These are phyloP conservation scores for Alternaria sp. DNA, from an alignment of 2,329 filamentous ascomycete genomes.

Conservation along the genomic window DNA sequence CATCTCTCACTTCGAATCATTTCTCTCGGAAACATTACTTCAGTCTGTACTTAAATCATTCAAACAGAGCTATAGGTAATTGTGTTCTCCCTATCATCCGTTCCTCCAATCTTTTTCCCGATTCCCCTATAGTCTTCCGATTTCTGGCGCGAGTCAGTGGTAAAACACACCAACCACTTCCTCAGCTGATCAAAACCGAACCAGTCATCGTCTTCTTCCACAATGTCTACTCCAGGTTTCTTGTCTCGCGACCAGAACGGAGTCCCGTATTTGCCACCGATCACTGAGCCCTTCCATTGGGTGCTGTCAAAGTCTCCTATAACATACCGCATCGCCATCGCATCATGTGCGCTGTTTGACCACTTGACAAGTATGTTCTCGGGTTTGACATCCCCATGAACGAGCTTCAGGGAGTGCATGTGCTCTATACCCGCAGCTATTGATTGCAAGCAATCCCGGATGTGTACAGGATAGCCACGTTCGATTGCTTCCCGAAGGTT, in stretches of 20 bases:
- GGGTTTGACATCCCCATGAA: background rate
- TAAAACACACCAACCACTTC: constrained; percentile 1
- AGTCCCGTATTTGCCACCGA: constrained; percentile 3
- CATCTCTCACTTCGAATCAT: too few relatives aligned
- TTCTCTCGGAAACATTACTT: accelerated
- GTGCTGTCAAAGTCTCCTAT: constrained; percentile 13
- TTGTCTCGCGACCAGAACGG: constrained; percentile 1
- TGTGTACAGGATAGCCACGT: background rate
- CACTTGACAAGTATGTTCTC: background rate
- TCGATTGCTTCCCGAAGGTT: background rate
- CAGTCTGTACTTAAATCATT: background rate
- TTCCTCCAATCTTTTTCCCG: background rate
- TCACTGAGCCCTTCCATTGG: background rate
- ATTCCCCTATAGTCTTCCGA: background rate
- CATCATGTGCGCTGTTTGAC: background rate
- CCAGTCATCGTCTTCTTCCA: constrained; percentile 13
- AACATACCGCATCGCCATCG: background rate
- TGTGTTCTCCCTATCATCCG: background rate
- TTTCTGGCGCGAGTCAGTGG: background rate
- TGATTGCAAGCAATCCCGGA: background rate
- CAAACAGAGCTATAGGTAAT: background rate
- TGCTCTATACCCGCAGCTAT: background rate
- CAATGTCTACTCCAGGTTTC: background rate
- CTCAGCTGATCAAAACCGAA: constrained; percentile 3
- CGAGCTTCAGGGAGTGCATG: background rate